These are phyloP conservation scores for Phoma sp. DNA, from an alignment of 2,329 filamentous ascomycete species.

Conservation along the genomic window DNA sequence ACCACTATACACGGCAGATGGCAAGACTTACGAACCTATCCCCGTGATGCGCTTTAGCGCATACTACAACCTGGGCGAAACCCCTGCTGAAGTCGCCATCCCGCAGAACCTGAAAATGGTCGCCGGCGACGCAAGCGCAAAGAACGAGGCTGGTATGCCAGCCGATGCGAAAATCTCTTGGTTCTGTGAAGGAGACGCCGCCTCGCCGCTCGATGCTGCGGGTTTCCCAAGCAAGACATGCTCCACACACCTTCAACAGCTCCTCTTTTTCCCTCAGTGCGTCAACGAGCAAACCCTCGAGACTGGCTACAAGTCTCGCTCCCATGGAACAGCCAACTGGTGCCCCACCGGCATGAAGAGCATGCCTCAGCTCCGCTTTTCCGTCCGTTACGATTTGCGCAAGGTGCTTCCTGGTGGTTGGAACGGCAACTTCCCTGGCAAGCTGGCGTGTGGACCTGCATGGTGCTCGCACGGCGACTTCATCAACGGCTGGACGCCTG, in stretches of 20 bases:
- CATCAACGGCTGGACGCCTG: slow-evolving; percentile 55
- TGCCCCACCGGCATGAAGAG: slow-evolving; percentile 54
- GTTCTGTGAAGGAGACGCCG: slow-evolving; percentile 37
- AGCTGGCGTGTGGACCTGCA: slow-evolving; percentile 50
- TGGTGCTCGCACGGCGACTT: slow-evolving; percentile 57
- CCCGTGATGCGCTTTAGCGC: slow-evolving; percentile 51
- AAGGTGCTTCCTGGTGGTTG: slow-evolving; percentile 53
- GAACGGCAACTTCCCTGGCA: slow-evolving; percentile 52
- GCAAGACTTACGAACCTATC: slow-evolving; percentile 42
- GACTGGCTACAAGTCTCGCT: slow-evolving; percentile 43
- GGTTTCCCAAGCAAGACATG: slow-evolving; percentile 48
- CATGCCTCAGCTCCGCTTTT: slow-evolving; percentile 57
- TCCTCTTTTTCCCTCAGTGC: slow-evolving; percentile 55
- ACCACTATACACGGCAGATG: slow-evolving; percentile 47
- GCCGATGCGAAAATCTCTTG: slow-evolving; percentile 33
- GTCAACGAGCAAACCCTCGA: slow-evolving; percentile 48
- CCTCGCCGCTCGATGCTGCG: slow-evolving; percentile 26
- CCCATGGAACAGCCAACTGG: slow-evolving; percentile 8
- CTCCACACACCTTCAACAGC: slow-evolving; percentile 52
- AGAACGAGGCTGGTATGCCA: slow-evolving; percentile 25
- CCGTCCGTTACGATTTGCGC: slow-evolving; percentile 55
- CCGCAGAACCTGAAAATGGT: slow-evolving; percentile 53
- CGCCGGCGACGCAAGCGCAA: slow-evolving; percentile 50
- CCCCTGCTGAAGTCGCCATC: slow-evolving; percentile 53
- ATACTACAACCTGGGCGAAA: slow-evolving; percentile 54